Conservation (phyloP, 495 filamentous ascomycete genomes). For the Aspergillus asperescens region DNA sequence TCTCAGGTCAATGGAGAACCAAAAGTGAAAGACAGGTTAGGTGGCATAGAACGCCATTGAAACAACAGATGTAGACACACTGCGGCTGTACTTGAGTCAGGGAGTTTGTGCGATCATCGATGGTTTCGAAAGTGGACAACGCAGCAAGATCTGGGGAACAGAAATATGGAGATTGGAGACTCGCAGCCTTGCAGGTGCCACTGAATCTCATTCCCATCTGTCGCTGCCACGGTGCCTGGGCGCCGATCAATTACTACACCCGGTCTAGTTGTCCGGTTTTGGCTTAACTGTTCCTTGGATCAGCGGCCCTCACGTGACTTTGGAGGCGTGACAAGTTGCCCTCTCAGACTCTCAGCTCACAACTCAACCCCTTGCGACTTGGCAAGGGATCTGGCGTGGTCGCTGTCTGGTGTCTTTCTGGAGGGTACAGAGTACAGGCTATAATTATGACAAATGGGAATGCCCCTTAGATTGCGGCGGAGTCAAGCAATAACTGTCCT, state of each 20-base stretch:
- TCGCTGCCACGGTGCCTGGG: background rate
- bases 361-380: no score
- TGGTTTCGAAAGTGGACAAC: background rate
- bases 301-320: background rate
- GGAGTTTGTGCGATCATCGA: background rate
- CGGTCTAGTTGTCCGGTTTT: background rate
- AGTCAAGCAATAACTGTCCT: no score
- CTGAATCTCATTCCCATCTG: background rate
- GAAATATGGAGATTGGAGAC: background rate
- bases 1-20: slow-evolving; percentile 6
- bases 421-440: no score
- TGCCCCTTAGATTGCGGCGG: no score
- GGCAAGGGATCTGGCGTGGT: no score
- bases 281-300: background rate
- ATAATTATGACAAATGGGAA: no score
- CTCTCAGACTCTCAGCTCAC: no score
- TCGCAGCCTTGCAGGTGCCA: background rate
- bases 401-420: no score
- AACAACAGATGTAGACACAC: slow-evolving; percentile 1
- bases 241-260: background rate
- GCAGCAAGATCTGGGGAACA: slow-evolving; percentile 4
- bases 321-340: no score
- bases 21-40: background rate
- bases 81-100: background rate
- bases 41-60: background rate